Conservation (phyloP, 176 grass and related monocot genomes). For the Phoenix dactylifera region DNA sequence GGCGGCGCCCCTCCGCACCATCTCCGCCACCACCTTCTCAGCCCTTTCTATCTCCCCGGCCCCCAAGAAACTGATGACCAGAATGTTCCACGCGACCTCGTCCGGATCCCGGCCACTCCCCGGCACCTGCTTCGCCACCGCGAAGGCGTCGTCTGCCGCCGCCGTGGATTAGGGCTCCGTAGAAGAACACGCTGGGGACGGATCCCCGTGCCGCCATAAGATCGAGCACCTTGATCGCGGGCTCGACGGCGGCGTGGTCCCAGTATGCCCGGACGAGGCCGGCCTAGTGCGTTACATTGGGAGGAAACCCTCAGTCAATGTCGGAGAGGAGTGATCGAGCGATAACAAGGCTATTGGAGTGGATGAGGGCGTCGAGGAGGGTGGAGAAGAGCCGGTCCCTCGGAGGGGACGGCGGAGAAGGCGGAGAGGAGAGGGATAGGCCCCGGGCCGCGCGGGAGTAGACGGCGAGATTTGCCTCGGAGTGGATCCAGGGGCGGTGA, state of each 20-base stretch:
- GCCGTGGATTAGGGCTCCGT: constrained; percentile 4
- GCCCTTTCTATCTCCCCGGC: neutral
- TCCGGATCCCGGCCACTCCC: neutral
- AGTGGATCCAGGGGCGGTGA: neutral
- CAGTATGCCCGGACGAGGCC: neutral
- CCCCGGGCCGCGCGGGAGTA: neutral
- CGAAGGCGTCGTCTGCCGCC: neutral
- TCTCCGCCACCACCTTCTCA: neutral
- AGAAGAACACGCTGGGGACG: neutral
- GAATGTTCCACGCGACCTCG: constrained; percentile 2
- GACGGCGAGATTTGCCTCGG: neutral
- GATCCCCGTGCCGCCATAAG: neutral
- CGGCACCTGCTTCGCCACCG: neutral
- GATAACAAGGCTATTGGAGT: too few species aligned
- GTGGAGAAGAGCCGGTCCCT: too few species aligned
- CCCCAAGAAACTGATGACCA: constrained; percentile 2
- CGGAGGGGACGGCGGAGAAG: too few species aligned
- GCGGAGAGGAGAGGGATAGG: neutral
- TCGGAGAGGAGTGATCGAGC: too few species aligned
- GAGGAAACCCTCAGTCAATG: too few species aligned
- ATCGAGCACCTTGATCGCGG: neutral
- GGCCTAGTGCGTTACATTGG: too few species aligned
- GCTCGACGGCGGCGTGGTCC: too few species aligned
- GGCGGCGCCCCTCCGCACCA: too few species aligned
- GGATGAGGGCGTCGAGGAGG: too few species aligned